Base-by-base conservation (phyloP, 1,284 basidiomycete genomes). In the Albatrellus sp. region DNA sequence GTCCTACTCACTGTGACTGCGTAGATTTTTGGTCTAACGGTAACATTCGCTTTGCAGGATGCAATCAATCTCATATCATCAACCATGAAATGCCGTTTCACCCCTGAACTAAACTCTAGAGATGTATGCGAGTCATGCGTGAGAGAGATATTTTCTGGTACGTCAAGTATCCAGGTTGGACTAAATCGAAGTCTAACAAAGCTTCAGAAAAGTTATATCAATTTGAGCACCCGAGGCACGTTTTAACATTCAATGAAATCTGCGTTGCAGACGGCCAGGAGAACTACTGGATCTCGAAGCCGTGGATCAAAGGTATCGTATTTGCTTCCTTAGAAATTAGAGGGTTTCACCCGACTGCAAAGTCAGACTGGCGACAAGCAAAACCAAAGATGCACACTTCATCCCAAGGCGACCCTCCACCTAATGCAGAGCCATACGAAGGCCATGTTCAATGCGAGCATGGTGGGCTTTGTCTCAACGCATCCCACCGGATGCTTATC, bases 331-430 rank as follows among this genome's bases (percentile, higher is more conserved):
- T 24, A 3, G 4, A 24, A 24, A 24, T 24, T 24, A 24, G 24
- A 24, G 24, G 24, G 24, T 7, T 4, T 24, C 24, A 24, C 24
- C 24, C 4, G 7, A 24, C 24, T 24, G 24, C 24, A 7, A 24
- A 24, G 24, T 24, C 24, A 87, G 87, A 86, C 54, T 90, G 87
- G 87, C 68, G 66, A 56, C 60, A 75, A 43, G 55, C 61, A 33
- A 80, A 73, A 51, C 86, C 87, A 28, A 82, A 72, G 58, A 85
- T 89, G 81, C 86, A 89, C 54, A 58, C 62, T 20, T 50, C 61
- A 12, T 63, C 60, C 35, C 58, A 67, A 50, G 61, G 58, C 14
- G 87, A 90, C 59, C 79, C 79, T 14, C 60, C 73, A 7, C 87
- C 86, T 4, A 77, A 80, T 55, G 64, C 70, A 28, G 57, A 60